Evolutionary conservation across 2,329 filamentous ascomycete species (phyloP), one percentile per base, ranked within the genome.

Genomic region (Pestalotiopsis sp.): DNA sequence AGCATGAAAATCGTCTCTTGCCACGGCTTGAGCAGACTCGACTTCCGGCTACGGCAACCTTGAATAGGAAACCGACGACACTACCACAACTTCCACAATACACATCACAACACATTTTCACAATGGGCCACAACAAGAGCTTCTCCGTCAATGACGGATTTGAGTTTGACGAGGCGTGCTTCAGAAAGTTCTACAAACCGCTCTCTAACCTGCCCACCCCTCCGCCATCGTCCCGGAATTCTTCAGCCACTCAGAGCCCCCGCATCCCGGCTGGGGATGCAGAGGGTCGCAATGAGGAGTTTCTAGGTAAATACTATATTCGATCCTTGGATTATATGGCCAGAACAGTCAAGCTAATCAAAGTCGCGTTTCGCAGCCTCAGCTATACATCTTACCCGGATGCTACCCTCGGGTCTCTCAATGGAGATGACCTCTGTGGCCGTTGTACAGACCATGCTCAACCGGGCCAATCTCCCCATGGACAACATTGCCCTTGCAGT

Each of bases 171-270:
- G 83, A 85, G 69, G 83, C 84, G 71, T 89, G 87, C 78, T 89
- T 90, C 74, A 77, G 79, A 67, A 81, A 83, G 70, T 90, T 89
- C 72, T 92, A 92, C 79, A 86, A 89, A 62, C 90, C 90, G 11
- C 83, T 92, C 65, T 92, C 90, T 38, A 91, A 90, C 77, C 84
- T 92, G 25, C 90, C 90, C 25, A 92, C 90, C 66, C 90, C 90
- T 71, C 90, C 90, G 59, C 85, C 85, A 12, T 90, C 87, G 59
- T 85, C 84, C 64, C 80, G 80, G 69, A 81, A 76, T 71, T 83
- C 83, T 12, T 83, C 82, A 41, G 81, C 81, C 36, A 75, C 77
- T 56, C 82, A 83, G 73, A 85, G 83, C 63, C 83, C 84, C 60
- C 76, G 77, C 52, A 77, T 80, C 66, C 77, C 78, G 20, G 75